Conservation (phyloP, 257 asterid species). For the Rhazya stricta region DNA sequence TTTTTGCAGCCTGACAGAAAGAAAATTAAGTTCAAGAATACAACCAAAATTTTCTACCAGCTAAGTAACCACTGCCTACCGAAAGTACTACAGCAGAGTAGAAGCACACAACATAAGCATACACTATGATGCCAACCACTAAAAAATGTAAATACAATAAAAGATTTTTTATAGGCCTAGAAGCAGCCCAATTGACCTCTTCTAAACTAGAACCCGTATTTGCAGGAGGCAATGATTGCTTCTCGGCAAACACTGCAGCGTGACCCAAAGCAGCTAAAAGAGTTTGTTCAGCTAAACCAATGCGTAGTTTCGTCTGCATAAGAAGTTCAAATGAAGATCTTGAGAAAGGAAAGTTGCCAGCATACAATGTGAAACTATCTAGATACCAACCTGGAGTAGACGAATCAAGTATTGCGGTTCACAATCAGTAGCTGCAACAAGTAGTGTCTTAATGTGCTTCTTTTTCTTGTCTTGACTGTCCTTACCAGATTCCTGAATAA, state of each 20-base stretch:
- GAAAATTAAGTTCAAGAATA: slow-evolving; percentile 15
- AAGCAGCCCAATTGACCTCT: slow-evolving; percentile 40
- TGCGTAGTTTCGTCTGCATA: slow-evolving; percentile 80
- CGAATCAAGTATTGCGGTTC: slow-evolving; percentile 96
- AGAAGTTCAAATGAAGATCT: slow-evolving; percentile 33
- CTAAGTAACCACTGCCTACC: neutral
- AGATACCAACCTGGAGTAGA: slow-evolving; percentile 70
- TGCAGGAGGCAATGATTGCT: slow-evolving; percentile 53
- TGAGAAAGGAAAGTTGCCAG: slow-evolving; percentile 17
- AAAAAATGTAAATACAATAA: neutral
- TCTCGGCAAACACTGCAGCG: slow-evolving; percentile 68
- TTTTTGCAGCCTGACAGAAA: slow-evolving; percentile 74
- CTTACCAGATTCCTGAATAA: slow-evolving; percentile 82
- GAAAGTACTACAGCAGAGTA: neutral
- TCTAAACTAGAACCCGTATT: slow-evolving; percentile 63
- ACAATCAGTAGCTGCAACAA: slow-evolving; percentile 94
- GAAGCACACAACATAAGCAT: slow-evolving; percentile 3
- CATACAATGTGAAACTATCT: slow-evolving; percentile 9
- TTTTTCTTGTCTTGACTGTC: slow-evolving; percentile 91
- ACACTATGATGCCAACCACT: neutral
- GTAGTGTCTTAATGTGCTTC: slow-evolving; percentile 71
- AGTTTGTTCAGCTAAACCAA: slow-evolving; percentile 91
- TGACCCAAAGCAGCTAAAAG: slow-evolving; percentile 83
- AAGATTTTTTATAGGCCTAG: slow-evolving; percentile 1
- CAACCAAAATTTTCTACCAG: slow-evolving; percentile 3